Conservation (phyloP, 768 basidiomycete species). For the Stropharia rugosoannulata region DNA sequence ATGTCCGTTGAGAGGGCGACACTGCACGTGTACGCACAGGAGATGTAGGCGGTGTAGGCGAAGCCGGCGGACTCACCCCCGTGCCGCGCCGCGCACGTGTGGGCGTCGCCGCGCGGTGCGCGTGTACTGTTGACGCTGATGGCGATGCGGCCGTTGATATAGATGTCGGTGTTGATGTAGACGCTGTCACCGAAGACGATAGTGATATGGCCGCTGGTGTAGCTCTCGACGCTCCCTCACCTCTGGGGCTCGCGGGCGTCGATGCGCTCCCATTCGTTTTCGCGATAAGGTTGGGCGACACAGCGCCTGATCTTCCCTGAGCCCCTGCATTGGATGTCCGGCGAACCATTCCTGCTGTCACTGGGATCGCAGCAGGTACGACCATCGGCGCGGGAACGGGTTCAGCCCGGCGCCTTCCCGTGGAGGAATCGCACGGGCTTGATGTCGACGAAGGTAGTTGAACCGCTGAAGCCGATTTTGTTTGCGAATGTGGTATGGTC, state of each 20-base stretch:
- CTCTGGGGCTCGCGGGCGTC: too few relatives aligned
- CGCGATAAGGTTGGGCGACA: too few relatives aligned
- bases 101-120: slow-evolving; percentile 3
- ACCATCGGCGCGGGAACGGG: not conserved
- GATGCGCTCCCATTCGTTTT: too few relatives aligned
- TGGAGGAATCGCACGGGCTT: not conserved
- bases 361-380: too few relatives aligned
- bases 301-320: too few relatives aligned
- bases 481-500: not conserved
- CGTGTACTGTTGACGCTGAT: slow-evolving; percentile 23
- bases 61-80: slow-evolving; percentile 38
- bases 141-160: slow-evolving; percentile 23
- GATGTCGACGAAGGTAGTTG: not conserved
- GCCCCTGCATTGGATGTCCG: too few relatives aligned
- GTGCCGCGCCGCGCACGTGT: not conserved
- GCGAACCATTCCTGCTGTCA: too few relatives aligned
- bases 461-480: not conserved
- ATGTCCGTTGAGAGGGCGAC: slow-evolving; percentile 48
- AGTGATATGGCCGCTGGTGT: too few relatives aligned
- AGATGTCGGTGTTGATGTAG: slow-evolving; percentile 18
- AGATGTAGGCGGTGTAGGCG: slow-evolving; percentile 23
- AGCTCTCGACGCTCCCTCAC: too few relatives aligned
- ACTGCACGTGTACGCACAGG: slow-evolving; percentile 38
- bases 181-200: too few relatives aligned
- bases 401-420: not conserved